These are phyloP conservation scores for Kwoniella bestiolae DNA, from an alignment of 768 basidiomycete species.

Conservation along the genomic window DNA sequence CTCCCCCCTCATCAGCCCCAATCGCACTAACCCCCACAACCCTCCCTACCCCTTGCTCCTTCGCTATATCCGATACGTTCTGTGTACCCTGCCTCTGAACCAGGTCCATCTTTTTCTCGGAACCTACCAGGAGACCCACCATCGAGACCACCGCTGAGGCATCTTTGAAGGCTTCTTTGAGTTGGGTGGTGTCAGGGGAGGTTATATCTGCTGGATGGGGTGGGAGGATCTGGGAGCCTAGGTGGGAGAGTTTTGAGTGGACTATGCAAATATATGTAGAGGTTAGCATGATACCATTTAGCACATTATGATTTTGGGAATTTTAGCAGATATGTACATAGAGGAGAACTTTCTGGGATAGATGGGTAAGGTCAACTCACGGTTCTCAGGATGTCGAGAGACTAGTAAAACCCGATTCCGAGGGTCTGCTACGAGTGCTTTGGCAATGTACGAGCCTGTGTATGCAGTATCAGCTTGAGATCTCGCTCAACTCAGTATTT, in stretches of 20 bases:
- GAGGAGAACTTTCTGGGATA: too few relatives aligned
- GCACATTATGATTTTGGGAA: too few relatives aligned
- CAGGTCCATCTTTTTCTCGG: conserved; percentile 64
- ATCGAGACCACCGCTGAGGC: conserved; percentile 70
- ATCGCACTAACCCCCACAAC: conserved; percentile 66
- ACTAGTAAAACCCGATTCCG: conserved; percentile 64
- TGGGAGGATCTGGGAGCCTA: conserved; percentile 60
- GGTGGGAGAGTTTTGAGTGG: conserved; percentile 45
- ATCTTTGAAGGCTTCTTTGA: conserved; percentile 60
- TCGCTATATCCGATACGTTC: conserved; percentile 67
- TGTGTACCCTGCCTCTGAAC: conserved; percentile 71
- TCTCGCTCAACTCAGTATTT: too few relatives aligned
- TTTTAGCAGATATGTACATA: background rate
- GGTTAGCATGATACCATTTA: too few relatives aligned
- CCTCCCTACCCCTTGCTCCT: conserved; percentile 60
- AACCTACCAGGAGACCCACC: conserved; percentile 70
- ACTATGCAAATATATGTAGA: too few relatives aligned
- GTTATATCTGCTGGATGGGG: conserved; percentile 65
- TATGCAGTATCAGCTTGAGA: background rate
- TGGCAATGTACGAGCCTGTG: conserved; percentile 68
- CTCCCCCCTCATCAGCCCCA: conserved; percentile 68
- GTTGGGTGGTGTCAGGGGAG: conserved; percentile 26
- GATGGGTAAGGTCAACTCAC: conserved; percentile 50
- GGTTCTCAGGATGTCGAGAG: conserved; percentile 65
- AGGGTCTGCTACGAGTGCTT: conserved; percentile 60